phyloP scores from a whole-genome alignment of 176 grass and related monocot genomes.

The Oryza rufipogon region DNA sequence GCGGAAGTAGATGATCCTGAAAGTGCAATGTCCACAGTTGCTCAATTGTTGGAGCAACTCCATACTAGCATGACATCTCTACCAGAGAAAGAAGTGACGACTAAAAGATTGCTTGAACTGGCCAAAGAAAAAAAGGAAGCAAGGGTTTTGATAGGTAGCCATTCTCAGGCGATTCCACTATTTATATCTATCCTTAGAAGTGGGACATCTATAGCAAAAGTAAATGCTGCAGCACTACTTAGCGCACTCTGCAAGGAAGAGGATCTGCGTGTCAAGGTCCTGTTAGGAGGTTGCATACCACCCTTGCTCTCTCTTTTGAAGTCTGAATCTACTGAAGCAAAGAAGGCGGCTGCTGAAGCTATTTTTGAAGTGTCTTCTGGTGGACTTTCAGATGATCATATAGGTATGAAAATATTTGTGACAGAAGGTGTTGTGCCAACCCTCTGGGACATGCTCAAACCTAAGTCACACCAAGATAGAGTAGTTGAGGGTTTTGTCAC shows the following conservation, averaged over 20 bases:
- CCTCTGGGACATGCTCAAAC: conserved; percentile 83
- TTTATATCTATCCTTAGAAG: conserved; percentile 88
- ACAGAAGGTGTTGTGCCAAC: conserved; percentile 93
- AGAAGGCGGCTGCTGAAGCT: conserved; percentile 88
- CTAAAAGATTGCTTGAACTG: conserved; percentile 70
- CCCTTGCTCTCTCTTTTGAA: conserved; percentile 88
- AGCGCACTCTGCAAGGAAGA: conserved; percentile 92
- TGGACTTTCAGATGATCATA: conserved; percentile 89
- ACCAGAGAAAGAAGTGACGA: conserved; percentile 68
- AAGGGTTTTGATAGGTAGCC: conserved; percentile 80
- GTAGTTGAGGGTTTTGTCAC: conserved; percentile 93
- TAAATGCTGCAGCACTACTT: conserved; percentile 75
- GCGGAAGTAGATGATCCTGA: conserved; percentile 84
- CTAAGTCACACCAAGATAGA: conserved; percentile 65
- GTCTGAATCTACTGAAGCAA: conserved; percentile 71
- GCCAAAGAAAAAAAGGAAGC: conserved; percentile 72
- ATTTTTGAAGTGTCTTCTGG: conserved; percentile 91
- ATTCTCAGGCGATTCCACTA: conserved; percentile 91
- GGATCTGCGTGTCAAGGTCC: conserved; percentile 79
- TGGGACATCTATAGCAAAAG: conserved; percentile 73
- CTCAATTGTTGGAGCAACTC: conserved; percentile 83
- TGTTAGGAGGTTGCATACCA: conserved; percentile 94
- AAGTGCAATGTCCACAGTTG: conserved; percentile 70
- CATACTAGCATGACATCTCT: conserved; percentile 75
- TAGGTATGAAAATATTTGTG: conserved; percentile 98